These are phyloP conservation scores for Saccharomyces jurei DNA, from an alignment of 805 yeast species.

Conservation along the genomic window DNA sequence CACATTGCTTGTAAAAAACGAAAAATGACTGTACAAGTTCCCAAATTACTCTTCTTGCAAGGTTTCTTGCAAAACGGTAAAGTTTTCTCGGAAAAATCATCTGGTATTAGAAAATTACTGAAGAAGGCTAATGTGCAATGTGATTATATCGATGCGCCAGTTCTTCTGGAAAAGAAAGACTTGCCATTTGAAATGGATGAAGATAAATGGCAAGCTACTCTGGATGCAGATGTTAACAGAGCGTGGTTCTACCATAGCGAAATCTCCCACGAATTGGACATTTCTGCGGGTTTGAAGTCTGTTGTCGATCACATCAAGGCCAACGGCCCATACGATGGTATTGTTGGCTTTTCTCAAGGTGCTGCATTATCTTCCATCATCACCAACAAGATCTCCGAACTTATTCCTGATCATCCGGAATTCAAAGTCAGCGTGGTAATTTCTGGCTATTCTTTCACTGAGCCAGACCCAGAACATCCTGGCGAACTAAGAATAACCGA, in stretches of 20 bases:
- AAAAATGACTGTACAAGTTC: slow-evolving; percentile 17
- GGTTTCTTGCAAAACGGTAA: slow-evolving; percentile 85
- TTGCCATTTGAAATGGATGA: slow-evolving; percentile 62
- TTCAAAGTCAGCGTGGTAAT: slow-evolving; percentile 71
- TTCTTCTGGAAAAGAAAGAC: slow-evolving; percentile 54
- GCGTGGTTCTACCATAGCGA: slow-evolving; percentile 74
- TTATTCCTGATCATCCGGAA: slow-evolving; percentile 39
- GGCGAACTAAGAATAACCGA: slow-evolving; percentile 32
- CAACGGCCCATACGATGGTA: slow-evolving; percentile 80
- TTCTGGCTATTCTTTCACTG: slow-evolving; percentile 54
- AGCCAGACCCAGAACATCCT: slow-evolving; percentile 30
- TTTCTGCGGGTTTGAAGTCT: slow-evolving; percentile 44
- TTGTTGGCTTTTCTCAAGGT: slow-evolving; percentile 91
- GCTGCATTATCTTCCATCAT: slow-evolving; percentile 77
- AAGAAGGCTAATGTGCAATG: slow-evolving; percentile 58
- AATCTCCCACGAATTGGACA: slow-evolving; percentile 38
- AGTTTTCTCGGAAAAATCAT: slow-evolving; percentile 78
- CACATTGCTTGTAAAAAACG: neutral
- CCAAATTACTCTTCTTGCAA: slow-evolving; percentile 73
- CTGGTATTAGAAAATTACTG: slow-evolving; percentile 77
- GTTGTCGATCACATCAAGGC: slow-evolving; percentile 44
- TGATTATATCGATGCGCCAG: slow-evolving; percentile 75
- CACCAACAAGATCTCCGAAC: slow-evolving; percentile 47
- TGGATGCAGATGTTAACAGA: slow-evolving; percentile 38
- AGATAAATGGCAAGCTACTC: slow-evolving; percentile 41